phyloP scores from a whole-genome alignment of 108 stramenopile species.

The Asterionellopsis glacialis region DNA sequence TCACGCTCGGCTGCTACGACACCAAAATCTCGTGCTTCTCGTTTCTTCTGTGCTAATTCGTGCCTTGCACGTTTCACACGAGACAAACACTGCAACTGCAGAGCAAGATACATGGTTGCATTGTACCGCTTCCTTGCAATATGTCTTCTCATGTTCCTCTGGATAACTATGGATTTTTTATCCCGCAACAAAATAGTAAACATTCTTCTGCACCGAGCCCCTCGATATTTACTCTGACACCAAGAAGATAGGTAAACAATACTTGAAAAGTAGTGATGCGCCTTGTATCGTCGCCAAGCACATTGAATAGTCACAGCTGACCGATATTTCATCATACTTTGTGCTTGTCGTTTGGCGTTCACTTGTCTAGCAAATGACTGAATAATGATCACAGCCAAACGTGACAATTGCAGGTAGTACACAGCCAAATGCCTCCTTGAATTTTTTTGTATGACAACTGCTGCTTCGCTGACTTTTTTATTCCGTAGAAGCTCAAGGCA shows the following conservation, averaged over 20 bases:
- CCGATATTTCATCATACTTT: slow-evolving; percentile 13
- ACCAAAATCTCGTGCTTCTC: slow-evolving; percentile 46
- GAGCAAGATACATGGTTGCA: slow-evolving; percentile 12
- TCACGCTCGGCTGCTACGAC: slow-evolving; percentile 48
- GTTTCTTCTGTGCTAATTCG: slow-evolving; percentile 22
- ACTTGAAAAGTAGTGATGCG: slow-evolving; percentile 27
- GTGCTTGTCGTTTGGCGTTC: slow-evolving; percentile 15
- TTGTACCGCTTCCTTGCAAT: neutral
- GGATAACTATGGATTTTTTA: slow-evolving; percentile 28
- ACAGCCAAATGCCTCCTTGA: slow-evolving; percentile 38
- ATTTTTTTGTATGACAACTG: slow-evolving; percentile 43
- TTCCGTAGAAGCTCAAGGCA: slow-evolving; percentile 67
- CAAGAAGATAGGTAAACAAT: slow-evolving; percentile 38
- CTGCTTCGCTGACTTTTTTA: slow-evolving; percentile 28
- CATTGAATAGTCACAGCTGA: slow-evolving; percentile 54
- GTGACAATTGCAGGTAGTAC: slow-evolving; percentile 14
- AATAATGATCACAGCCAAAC: slow-evolving; percentile 17
- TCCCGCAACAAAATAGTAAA: slow-evolving; percentile 31
- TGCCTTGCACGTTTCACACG: slow-evolving; percentile 24
- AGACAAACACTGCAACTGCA: slow-evolving; percentile 38
- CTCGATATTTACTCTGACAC: slow-evolving; percentile 50
- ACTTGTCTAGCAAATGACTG: slow-evolving; percentile 34
- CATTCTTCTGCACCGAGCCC: slow-evolving; percentile 4
- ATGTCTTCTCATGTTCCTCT: slow-evolving; percentile 28
- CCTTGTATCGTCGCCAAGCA: slow-evolving; percentile 27